These are phyloP conservation scores for Maudiozyma turicensis DNA, from an alignment of 805 yeast genomes.

Conservation along the genomic window DNA sequence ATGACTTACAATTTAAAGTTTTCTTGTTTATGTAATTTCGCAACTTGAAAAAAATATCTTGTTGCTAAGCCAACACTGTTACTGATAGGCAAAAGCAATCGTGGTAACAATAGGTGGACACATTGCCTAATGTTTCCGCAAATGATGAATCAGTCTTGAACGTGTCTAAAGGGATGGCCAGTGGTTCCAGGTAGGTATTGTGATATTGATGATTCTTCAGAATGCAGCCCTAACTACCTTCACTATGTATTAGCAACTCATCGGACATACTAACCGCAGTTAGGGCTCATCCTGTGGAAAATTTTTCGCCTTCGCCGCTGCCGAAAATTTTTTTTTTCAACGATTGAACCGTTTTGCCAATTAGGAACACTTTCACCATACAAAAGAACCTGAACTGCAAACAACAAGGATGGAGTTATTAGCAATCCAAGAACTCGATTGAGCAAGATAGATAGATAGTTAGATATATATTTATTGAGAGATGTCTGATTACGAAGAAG, in stretches of 20 bases:
- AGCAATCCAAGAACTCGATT: no score
- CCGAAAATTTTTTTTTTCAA: neutral
- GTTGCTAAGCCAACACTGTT: no score
- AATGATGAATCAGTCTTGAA: neutral
- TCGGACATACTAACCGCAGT: neutral
- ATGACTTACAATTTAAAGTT: no score
- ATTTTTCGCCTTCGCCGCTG: neutral
- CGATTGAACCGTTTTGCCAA: neutral
- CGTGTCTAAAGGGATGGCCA: neutral
- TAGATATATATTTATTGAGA: neutral
- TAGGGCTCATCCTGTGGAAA: neutral
- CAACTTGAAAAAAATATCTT: no score
- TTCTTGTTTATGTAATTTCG: no score
- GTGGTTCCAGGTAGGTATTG: no score
- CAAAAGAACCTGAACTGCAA: neutral
- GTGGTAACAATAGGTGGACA: no score
- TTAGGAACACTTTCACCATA: neutral
- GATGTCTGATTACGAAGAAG: constrained; percentile 51
- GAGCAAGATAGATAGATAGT: neutral
- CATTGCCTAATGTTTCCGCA: no score
- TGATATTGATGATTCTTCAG: no score
- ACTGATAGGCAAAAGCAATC: no score
- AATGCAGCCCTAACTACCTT: neutral
- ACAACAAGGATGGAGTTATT: neutral
- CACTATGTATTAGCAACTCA: neutral